A percentile compares a stretch with the other conserved stretches of the same genome.
Evolutionary conservation across 352 stramenopile genomes (phyloP).

Genomic region (Globisporangium cederbergense): DNA sequence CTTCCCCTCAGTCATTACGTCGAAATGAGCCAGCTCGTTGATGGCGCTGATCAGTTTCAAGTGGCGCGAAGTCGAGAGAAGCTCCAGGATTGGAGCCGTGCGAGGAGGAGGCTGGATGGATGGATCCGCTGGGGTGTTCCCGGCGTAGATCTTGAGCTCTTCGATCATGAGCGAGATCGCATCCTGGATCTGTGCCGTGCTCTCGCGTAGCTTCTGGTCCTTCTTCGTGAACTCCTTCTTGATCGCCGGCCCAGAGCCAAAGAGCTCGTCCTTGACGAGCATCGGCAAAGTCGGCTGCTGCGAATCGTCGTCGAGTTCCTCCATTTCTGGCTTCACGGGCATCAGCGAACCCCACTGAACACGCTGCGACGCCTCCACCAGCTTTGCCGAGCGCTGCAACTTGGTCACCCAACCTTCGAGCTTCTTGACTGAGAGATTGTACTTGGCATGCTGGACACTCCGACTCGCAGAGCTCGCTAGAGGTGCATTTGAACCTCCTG

Average conservation of each 20-base stretch:
- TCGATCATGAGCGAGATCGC: constrained; percentile 61
- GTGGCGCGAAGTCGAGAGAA: constrained; percentile 69
- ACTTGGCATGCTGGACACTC: constrained; percentile 63
- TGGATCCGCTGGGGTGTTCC: constrained; percentile 37
- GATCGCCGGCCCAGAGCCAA: constrained; percentile 59
- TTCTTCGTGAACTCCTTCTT: constrained; percentile 74
- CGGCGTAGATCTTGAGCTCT: constrained; percentile 67
- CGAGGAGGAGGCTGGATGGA: constrained; percentile 51
- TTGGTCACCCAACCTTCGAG: constrained; percentile 71
- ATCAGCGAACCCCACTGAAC: constrained; percentile 58
- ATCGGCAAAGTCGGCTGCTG: constrained; percentile 14
- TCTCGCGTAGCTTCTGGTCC: constrained; percentile 65
- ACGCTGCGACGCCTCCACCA: constrained; percentile 72
- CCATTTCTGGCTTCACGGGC: constrained; percentile 28
- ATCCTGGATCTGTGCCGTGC: constrained; percentile 48
- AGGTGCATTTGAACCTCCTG: background rate
- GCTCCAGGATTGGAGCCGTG: constrained; percentile 53
- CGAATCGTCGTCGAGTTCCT: constrained; percentile 16
- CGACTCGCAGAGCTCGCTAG: constrained; percentile 24
- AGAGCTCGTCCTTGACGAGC: constrained; percentile 47
- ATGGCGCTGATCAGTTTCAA: constrained; percentile 71
- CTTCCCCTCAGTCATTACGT: constrained; percentile 30
- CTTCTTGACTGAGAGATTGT: constrained; percentile 76
- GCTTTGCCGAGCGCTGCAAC: constrained; percentile 68
- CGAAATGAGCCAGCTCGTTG: constrained; percentile 67